These are phyloP conservation scores for Candida boidinii DNA, from an alignment of 805 yeast genomes.

Conservation along the genomic window DNA sequence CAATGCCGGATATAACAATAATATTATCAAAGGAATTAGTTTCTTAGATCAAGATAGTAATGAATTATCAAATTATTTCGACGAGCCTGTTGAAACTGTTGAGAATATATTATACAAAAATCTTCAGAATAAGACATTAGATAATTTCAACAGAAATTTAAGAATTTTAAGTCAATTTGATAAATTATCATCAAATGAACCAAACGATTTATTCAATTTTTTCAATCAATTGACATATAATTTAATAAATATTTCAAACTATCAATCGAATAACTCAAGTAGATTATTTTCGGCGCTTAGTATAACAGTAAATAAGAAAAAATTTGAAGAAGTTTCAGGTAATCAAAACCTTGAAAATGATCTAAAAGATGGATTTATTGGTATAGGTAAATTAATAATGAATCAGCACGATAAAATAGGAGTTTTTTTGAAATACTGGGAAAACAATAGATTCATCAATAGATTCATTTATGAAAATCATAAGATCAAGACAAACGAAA, in stretches of 20 bases:
- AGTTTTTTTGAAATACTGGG: constrained; percentile 24
- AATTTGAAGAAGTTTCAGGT: constrained; percentile 2
- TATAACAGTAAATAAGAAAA: neutral
- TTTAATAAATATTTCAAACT: constrained; percentile 9
- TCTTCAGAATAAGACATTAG: constrained; percentile 20
- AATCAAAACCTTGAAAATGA: constrained; percentile 6
- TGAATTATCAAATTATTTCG: no score
- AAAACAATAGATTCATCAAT: constrained; percentile 20
- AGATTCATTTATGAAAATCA: constrained; percentile 9
- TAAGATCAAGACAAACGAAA: constrained; percentile 8
- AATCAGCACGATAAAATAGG: constrained; percentile 24
- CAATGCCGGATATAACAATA: no score
- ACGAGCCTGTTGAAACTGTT: constrained; percentile 17
- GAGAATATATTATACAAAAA: constrained; percentile 19
- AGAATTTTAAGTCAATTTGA: constrained; percentile 24
- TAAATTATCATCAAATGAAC: constrained; percentile 19
- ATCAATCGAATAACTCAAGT: constrained; percentile 5
- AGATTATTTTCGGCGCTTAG: neutral
- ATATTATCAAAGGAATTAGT: constrained; percentile 6
- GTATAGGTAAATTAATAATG: constrained; percentile 18
- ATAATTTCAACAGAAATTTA: constrained; percentile 24
- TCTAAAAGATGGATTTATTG: constrained; percentile 13
- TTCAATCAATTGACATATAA: constrained; percentile 20
- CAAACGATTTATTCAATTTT: constrained; percentile 24
- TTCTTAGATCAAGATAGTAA: constrained; percentile 15